Evolutionary conservation across 352 stramenopile genomes (phyloP).

Genomic region (Phytophthora sojae): DNA sequence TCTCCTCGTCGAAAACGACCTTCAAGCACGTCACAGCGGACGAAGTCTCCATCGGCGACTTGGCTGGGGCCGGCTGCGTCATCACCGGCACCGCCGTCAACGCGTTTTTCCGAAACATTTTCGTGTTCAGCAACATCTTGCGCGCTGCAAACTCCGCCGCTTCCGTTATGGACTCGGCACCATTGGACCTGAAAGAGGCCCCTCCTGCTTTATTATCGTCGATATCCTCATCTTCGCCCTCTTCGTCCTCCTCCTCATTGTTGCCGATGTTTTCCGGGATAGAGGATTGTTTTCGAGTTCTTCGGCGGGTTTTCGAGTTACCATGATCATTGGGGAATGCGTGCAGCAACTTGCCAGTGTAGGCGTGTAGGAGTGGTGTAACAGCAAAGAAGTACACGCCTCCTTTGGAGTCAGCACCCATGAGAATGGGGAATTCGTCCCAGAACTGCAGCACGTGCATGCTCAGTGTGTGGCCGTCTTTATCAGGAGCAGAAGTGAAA

Average conservation of each 20-base stretch:
- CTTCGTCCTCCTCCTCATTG: conserved; percentile 21
- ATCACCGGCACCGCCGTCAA: conserved; percentile 16
- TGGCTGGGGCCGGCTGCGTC: not conserved
- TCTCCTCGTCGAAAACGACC: conserved; percentile 58
- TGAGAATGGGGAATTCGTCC: conserved; percentile 73
- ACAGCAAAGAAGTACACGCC: conserved; percentile 68
- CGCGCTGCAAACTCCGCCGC: conserved; percentile 39
- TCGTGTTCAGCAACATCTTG: conserved; percentile 46
- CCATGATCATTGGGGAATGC: conserved; percentile 62
- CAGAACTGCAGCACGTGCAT: conserved; percentile 71
- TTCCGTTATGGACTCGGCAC: conserved; percentile 44
- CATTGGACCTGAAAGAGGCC: not conserved
- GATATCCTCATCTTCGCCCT: conserved; percentile 11
- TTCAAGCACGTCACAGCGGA: conserved; percentile 61
- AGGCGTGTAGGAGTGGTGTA: conserved; percentile 48
- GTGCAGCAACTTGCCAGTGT: conserved; percentile 61
- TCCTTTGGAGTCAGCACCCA: conserved; percentile 58
- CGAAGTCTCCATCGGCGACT: conserved; percentile 15
- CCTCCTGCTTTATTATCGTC: not conserved
- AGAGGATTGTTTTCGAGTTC: conserved; percentile 11
- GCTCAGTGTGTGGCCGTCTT: conserved; percentile 4
- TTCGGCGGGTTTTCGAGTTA: not conserved
- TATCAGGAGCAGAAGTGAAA: conserved; percentile 14
- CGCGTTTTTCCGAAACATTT: conserved; percentile 32
- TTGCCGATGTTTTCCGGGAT: conserved; percentile 14